Percentiles rank a stretch among this genome's conserved stretches.
Evolutionary conservation across 345 rosid species (phyloP).

Genomic region (Isatis tinctoria): DNA sequence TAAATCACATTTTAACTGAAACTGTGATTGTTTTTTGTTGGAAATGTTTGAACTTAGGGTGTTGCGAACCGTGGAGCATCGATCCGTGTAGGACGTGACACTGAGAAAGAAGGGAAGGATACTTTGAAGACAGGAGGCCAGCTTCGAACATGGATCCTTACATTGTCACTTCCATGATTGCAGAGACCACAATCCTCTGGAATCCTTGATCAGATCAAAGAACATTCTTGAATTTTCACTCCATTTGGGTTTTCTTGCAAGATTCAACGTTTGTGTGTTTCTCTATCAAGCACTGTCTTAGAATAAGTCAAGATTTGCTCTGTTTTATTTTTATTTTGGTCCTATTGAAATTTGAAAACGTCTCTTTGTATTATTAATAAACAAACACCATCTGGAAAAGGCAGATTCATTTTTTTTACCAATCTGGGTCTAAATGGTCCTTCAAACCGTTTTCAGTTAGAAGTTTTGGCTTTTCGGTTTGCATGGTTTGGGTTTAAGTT

Average conservation of each 20-base stretch:
- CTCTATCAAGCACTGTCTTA: background rate
- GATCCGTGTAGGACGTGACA: conserved; percentile 73
- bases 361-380: background rate
- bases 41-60: conserved; percentile 39
- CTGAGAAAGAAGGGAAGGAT: conserved; percentile 70
- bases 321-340: background rate
- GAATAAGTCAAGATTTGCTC: conserved; percentile 18
- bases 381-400: background rate
- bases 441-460: too few species aligned
- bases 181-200: conserved; percentile 78
- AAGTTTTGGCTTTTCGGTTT: too few species aligned
- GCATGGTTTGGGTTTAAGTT: too few species aligned
- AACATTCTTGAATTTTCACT: background rate
- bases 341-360: background rate
- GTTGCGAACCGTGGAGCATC: conserved; percentile 91
- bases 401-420: too few species aligned
- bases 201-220: conserved; percentile 35
- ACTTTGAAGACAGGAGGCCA: conserved; percentile 87
- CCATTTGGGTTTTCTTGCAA: background rate
- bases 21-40: background rate
- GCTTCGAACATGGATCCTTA: conserved; percentile 94
- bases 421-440: too few species aligned
- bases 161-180: conserved; percentile 81
- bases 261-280: conserved; percentile 19
- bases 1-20: background rate